A percentile compares a stretch with the other conserved stretches of the same genome.
Conservation (phyloP, 148 eudicot genomes). For the Tetragonia tetragonoides region DNA sequence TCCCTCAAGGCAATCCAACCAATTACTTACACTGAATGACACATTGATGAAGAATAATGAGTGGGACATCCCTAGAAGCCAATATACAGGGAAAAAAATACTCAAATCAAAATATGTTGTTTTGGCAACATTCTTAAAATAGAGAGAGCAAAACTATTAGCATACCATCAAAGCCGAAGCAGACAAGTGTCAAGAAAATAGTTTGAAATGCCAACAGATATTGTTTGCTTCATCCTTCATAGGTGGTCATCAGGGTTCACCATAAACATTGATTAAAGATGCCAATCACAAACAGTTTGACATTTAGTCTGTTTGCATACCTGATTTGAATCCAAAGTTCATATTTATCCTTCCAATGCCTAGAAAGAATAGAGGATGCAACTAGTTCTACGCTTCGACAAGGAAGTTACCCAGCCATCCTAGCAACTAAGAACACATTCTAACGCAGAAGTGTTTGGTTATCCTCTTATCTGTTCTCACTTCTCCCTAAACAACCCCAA, state of each 20-base stretch:
- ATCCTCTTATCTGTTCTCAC: not conserved
- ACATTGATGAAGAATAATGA: not conserved
- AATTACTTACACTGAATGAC: too few species aligned
- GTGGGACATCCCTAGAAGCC: not conserved
- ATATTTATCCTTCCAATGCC: not conserved
- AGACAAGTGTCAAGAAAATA: not conserved
- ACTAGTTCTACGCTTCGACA: not conserved
- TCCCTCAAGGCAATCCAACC: too few species aligned
- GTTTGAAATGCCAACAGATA: not conserved
- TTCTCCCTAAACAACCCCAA: not conserved
- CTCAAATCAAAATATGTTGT: not conserved
- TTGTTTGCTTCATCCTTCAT: slow-evolving; percentile 1
- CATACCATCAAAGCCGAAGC: not conserved
- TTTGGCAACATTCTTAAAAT: not conserved
- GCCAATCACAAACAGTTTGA: not conserved
- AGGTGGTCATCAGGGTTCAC: not conserved
- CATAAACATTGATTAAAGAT: not conserved
- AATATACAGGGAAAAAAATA: not conserved
- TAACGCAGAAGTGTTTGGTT: not conserved
- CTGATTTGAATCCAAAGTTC: not conserved
- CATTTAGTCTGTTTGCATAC: not conserved
- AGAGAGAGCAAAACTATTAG: not conserved
- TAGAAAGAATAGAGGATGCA: not conserved
- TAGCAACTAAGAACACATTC: not conserved
- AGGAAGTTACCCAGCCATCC: not conserved